phyloP scores from a whole-genome alignment of 352 stramenopile genomes.

The Globisporangium acanthophoron region DNA sequence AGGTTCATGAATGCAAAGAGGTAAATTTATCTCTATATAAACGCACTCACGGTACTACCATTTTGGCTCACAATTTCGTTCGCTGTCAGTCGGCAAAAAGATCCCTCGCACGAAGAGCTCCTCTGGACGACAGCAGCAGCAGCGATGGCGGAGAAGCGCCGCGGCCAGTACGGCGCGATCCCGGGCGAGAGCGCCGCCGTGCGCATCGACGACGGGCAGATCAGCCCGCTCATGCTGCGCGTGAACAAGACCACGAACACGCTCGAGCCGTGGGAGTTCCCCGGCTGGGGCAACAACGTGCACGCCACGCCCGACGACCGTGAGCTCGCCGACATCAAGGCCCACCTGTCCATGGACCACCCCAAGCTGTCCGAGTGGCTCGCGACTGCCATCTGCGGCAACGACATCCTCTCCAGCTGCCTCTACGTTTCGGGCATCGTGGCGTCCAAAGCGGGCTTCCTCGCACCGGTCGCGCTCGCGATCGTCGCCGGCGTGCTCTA shows the following conservation, averaged over 20 bases:
- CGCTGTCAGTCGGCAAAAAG: slow-evolving; percentile 5
- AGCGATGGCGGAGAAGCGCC: slow-evolving; percentile 35
- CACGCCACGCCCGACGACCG: slow-evolving; percentile 49
- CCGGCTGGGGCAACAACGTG: slow-evolving; percentile 71
- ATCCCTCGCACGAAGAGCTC: slow-evolving; percentile 2
- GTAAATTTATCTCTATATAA: neutral
- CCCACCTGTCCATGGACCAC: slow-evolving; percentile 68
- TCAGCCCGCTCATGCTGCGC: slow-evolving; percentile 65
- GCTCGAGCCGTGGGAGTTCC: slow-evolving; percentile 83
- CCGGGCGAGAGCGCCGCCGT: slow-evolving; percentile 26
- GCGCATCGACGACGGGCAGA: slow-evolving; percentile 33
- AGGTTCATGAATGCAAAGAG: neutral
- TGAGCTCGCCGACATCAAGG: slow-evolving; percentile 71
- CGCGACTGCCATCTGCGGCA: slow-evolving; percentile 93
- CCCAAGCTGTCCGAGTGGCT: slow-evolving; percentile 90
- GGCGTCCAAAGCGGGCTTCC: slow-evolving; percentile 84
- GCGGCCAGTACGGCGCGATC: slow-evolving; percentile 56
- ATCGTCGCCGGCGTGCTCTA: slow-evolving; percentile 89
- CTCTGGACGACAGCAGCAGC: slow-evolving; percentile 16
- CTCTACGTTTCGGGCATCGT: slow-evolving; percentile 88
- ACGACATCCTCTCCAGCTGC: slow-evolving; percentile 94
- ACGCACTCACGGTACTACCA: neutral
- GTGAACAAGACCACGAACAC: slow-evolving; percentile 65
- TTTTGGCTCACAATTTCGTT: neutral
- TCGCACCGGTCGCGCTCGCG: slow-evolving; percentile 86